phyloP scores from a whole-genome alignment of 352 stramenopile species.

The Phytophthora crassamura region DNA sequence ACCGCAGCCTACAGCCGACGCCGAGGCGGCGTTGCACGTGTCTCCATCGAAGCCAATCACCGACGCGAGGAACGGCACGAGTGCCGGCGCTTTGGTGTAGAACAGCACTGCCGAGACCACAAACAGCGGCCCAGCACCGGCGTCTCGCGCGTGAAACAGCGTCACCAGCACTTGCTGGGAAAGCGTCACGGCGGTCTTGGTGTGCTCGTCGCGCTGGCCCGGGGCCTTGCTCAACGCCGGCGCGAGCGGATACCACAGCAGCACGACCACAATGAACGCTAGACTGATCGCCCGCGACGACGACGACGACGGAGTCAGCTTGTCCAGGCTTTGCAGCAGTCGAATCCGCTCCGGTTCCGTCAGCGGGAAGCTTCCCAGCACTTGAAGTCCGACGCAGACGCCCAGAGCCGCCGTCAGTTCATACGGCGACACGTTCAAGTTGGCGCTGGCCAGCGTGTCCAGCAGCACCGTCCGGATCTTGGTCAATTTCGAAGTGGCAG shows the following conservation, averaged over 20 bases:
- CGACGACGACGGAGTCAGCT: conserved; percentile 25
- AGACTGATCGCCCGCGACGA: conserved; percentile 55
- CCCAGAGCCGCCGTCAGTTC: conserved; percentile 44
- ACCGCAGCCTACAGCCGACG: conserved; percentile 15
- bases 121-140: conserved; percentile 58
- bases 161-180: conserved; percentile 66
- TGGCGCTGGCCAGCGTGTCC: conserved; percentile 26
- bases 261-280: conserved; percentile 59
- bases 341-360: conserved; percentile 54
- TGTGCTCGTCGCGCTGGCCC: conserved; percentile 66
- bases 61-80: conserved; percentile 58
- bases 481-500: conserved; percentile 16
- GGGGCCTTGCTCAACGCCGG: conserved; percentile 63
- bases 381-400: conserved; percentile 58
- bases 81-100: conserved; percentile 69
- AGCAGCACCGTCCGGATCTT: conserved; percentile 31
- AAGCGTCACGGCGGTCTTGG: conserved; percentile 53
- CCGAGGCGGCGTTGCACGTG: conserved; percentile 18
- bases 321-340: conserved; percentile 55
- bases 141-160: conserved; percentile 50
- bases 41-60: conserved; percentile 44
- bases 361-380: conserved; percentile 53
- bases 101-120: conserved; percentile 70
- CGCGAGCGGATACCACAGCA: conserved; percentile 64
- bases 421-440: conserved; percentile 23